A percentile compares a stretch with the other conserved stretches of the same genome.
phyloP scores from a whole-genome alignment of 2,329 filamentous ascomycete genomes.

The Fusarium denticulatum region DNA sequence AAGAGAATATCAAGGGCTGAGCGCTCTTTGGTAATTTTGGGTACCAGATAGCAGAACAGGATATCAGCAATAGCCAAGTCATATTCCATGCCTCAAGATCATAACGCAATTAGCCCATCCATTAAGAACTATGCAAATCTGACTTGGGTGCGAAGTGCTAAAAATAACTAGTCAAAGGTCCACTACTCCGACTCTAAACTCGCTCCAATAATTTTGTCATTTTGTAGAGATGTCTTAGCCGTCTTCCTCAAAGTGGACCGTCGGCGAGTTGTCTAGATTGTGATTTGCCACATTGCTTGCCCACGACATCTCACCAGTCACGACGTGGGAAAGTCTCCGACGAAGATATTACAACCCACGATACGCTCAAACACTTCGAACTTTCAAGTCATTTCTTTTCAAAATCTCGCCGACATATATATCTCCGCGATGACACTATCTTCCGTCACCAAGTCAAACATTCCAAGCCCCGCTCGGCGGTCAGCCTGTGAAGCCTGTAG shows the following conservation, averaged over 20 bases:
- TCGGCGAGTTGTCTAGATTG: background rate
- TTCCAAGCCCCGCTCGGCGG: background rate
- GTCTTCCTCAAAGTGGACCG: too few species aligned
- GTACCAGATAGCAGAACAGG: accelerated
- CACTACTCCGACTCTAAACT: accelerated
- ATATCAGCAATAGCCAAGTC: background rate
- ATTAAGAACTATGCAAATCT: background rate
- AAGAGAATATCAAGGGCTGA: background rate
- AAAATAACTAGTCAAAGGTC: accelerated
- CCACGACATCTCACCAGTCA: background rate
- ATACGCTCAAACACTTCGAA: background rate
- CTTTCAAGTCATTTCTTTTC: background rate
- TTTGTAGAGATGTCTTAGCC: background rate
- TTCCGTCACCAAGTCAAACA: background rate
- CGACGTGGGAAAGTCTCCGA: background rate
- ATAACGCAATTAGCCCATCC: background rate
- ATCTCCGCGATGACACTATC: background rate
- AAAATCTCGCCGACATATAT: background rate
- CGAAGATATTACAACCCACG: background rate
- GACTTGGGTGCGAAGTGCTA: accelerated
- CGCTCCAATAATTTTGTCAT: accelerated
- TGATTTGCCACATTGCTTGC: background rate
- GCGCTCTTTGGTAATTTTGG: too few species aligned
- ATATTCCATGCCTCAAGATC: accelerated
- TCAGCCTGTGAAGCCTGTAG: conserved; percentile 2